A percentile compares a stretch with the other conserved stretches of the same genome.
These are phyloP conservation scores for Sordariomycetes sp. DNA, from an alignment of 2,329 filamentous ascomycete species.

Conservation along the genomic window DNA sequence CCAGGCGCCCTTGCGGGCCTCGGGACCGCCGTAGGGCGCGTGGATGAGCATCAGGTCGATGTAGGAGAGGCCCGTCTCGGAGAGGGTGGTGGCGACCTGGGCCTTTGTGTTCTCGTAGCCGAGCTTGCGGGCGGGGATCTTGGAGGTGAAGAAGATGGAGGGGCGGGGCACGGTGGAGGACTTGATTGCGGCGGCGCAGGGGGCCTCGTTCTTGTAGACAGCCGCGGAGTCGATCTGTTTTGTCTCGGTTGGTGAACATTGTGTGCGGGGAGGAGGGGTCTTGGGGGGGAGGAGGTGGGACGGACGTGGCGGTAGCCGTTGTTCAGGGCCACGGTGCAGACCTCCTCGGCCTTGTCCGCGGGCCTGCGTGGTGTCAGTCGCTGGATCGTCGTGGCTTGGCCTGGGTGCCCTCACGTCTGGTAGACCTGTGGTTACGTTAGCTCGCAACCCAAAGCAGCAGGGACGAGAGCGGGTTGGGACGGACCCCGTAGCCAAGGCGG, in stretches of 20 bases:
- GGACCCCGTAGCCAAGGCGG: constrained; percentile 38
- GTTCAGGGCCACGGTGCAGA: constrained; percentile 30
- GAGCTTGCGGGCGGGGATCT: constrained; percentile 29
- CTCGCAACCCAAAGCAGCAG: neutral
- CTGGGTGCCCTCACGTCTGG: constrained; percentile 27
- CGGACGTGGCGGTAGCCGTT: constrained; percentile 40
- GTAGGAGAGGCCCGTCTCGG: constrained; percentile 49
- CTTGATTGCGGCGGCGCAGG: constrained; percentile 29
- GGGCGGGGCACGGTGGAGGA: constrained; percentile 26
- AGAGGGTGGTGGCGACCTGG: constrained; percentile 49
- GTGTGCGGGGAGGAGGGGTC: neutral
- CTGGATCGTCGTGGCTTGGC: neutral
- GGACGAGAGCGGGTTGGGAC: constrained; percentile 10
- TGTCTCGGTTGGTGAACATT: constrained; percentile 1
- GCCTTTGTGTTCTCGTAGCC: constrained; percentile 51
- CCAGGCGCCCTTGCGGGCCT: constrained; percentile 45
- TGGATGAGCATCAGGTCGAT: constrained; percentile 55
- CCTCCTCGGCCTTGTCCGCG: constrained; percentile 19
- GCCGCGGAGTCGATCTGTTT: constrained; percentile 38
- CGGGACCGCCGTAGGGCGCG: constrained; percentile 43
- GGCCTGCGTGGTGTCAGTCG: constrained; percentile 13
- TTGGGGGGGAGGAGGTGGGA: neutral
- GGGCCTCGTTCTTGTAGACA: constrained; percentile 35
- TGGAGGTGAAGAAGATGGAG: constrained; percentile 42
- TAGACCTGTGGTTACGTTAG: constrained; percentile 26